Conservation (phyloP, 768 basidiomycete genomes). For the Tricholoma matsutake region DNA sequence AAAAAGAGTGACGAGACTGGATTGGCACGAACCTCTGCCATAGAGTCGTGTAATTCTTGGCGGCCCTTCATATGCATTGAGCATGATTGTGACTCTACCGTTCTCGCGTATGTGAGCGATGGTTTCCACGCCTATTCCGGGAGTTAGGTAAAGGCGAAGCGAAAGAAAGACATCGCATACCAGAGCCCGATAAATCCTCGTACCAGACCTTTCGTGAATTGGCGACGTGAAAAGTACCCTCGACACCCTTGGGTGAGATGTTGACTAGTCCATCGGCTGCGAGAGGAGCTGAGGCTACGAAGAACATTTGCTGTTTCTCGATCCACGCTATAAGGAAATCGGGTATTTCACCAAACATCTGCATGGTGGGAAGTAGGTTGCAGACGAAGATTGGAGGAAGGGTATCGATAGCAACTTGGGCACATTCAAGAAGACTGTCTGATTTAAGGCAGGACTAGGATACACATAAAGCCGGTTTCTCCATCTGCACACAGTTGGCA, state of each 20-base stretch:
- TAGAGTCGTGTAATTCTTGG: conserved; percentile 58
- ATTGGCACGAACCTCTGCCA: conserved; percentile 46
- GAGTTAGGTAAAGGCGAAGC: neutral
- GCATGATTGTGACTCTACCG: conserved; percentile 57
- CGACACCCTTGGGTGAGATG: conserved; percentile 62
- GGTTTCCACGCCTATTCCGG: conserved; percentile 35
- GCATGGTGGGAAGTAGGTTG: conserved; percentile 36
- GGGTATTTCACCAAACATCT: conserved; percentile 56
- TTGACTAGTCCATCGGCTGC: conserved; percentile 59
- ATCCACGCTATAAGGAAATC: conserved; percentile 56
- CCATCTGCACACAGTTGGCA: conserved; percentile 19
- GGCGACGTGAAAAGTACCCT: conserved; percentile 61
- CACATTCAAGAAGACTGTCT: conserved; percentile 5
- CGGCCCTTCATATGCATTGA: conserved; percentile 60
- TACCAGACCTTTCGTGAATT: conserved; percentile 63
- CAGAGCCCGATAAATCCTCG: conserved; percentile 69
- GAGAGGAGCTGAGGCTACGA: conserved; percentile 68
- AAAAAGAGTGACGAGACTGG: conserved; percentile 3
- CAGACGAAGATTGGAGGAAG: conserved; percentile 1
- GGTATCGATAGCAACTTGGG: neutral
- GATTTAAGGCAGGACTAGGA: conserved; percentile 14
- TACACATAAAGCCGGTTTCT: conserved; percentile 12
- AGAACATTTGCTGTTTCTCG: conserved; percentile 61
- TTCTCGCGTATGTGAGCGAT: conserved; percentile 58
- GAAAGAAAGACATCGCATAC: conserved; percentile 31